Conservation (phyloP, 2,329 filamentous ascomycete species). For the Trichoderma aggressivum region DNA sequence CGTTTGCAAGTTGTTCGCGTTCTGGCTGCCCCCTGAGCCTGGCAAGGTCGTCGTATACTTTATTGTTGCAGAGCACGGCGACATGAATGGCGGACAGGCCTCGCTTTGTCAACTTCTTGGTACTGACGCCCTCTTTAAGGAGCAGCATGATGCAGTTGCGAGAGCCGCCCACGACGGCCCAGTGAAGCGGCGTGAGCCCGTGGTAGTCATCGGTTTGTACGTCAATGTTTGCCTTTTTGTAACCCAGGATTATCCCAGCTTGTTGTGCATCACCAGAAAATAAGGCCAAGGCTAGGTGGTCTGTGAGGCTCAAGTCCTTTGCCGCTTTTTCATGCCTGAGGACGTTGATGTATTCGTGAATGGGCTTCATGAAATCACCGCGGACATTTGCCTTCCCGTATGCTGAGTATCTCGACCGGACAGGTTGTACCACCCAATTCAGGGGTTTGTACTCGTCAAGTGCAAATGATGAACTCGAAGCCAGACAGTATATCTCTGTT, state of each 20-base stretch:
- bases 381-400: not conserved
- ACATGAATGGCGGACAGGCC: not conserved
- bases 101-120: not conserved
- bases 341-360: not conserved
- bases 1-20: not conserved
- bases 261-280: not conserved
- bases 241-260: not conserved
- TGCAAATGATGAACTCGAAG: not conserved
- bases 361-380: not conserved
- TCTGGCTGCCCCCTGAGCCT: not conserved
- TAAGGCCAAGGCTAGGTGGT: slow-evolving; percentile 1
- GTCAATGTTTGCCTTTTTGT: not conserved
- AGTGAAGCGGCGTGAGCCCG: slow-evolving; percentile 9
- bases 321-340: not conserved
- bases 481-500: not conserved
- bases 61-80: slow-evolving; percentile 9
- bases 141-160: not conserved
- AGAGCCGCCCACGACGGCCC: slow-evolving; percentile 10
- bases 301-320: not conserved
- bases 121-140: not conserved
- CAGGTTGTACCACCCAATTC: not conserved
- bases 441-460: not conserved
- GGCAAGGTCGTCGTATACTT: not conserved
- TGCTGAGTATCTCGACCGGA: not conserved
- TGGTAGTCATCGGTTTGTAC: not conserved